phyloP scores from a whole-genome alignment of 805 yeast genomes.

The Brettanomyces nanus region DNA sequence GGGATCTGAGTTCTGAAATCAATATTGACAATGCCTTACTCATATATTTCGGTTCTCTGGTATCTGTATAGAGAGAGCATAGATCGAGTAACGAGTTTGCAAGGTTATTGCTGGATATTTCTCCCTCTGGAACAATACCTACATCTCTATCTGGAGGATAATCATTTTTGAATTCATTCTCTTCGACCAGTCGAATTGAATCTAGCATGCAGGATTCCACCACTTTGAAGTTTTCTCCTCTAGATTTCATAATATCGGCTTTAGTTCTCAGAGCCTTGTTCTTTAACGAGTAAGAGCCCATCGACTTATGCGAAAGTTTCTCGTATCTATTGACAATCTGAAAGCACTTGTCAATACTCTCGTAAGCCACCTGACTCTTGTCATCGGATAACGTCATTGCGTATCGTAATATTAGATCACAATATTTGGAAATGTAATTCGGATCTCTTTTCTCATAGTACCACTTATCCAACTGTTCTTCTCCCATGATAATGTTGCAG shows the following conservation, averaged over 20 bases:
- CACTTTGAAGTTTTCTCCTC: slow-evolving; percentile 12
- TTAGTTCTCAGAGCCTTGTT: slow-evolving; percentile 29
- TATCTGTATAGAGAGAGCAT: slow-evolving; percentile 21
- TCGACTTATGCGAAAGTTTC: slow-evolving; percentile 9
- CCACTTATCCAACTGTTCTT: slow-evolving; percentile 17
- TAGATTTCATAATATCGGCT: slow-evolving; percentile 23
- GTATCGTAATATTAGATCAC: slow-evolving; percentile 32
- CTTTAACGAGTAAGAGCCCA: slow-evolving; percentile 23
- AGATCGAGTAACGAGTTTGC: slow-evolving; percentile 24
- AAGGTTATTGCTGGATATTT: slow-evolving; percentile 16
- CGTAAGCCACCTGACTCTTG: slow-evolving; percentile 18
- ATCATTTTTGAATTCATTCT: slow-evolving; percentile 14
- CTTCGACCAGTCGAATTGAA: slow-evolving; percentile 20
- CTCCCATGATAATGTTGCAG: slow-evolving; percentile 9
- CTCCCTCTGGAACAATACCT: slow-evolving; percentile 18
- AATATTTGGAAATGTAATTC: slow-evolving; percentile 25
- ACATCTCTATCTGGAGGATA: slow-evolving; percentile 8
- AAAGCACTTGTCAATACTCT: slow-evolving; percentile 23
- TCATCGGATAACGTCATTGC: slow-evolving; percentile 26
- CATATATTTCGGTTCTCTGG: slow-evolving; percentile 14
- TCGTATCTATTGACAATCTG: slow-evolving; percentile 25
- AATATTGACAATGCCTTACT: slow-evolving; percentile 28
- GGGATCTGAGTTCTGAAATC: slow-evolving; percentile 23
- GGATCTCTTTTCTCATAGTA: slow-evolving; percentile 24
- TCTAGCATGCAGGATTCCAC: slow-evolving; percentile 25